phyloP scores from a whole-genome alignment of 2,329 filamentous ascomycete species.

The Apiospora sp. region DNA sequence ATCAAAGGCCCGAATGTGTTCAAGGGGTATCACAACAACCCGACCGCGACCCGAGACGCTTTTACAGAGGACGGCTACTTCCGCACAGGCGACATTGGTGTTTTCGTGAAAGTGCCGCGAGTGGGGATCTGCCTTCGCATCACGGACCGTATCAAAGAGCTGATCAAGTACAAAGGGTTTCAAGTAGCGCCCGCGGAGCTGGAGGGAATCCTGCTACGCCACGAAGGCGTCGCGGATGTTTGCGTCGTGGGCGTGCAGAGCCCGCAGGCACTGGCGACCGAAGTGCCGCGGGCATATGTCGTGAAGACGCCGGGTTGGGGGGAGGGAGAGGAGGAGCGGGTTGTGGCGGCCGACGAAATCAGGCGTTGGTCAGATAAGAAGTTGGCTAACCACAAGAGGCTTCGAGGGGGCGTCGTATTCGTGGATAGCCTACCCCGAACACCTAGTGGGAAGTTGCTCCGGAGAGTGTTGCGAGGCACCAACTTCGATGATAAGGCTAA shows the following conservation, averaged over 20 bases:
- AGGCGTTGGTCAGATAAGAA: neutral
- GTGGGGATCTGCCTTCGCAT: neutral
- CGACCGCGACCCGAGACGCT: conserved; percentile 70
- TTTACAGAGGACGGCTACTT: conserved; percentile 65
- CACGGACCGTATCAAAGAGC: conserved; percentile 73
- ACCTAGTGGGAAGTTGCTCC: conserved; percentile 9
- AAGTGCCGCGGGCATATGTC: conserved; percentile 72
- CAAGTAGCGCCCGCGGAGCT: conserved; percentile 67
- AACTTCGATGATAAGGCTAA: neutral
- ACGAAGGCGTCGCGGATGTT: conserved; percentile 64
- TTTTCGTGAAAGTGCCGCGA: conserved; percentile 59
- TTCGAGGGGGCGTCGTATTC: neutral
- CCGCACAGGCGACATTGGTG: conserved; percentile 78
- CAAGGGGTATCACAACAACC: conserved; percentile 79
- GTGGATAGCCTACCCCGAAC: neutral
- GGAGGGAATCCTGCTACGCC: conserved; percentile 55
- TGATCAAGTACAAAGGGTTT: conserved; percentile 67
- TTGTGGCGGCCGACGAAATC: conserved; percentile 14
- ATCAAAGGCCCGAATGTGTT: conserved; percentile 76
- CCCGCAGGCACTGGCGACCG: conserved; percentile 56
- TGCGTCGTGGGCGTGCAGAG: conserved; percentile 71
- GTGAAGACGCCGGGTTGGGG: conserved; percentile 43
- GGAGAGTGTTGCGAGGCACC: conserved; percentile 7
- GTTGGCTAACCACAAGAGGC: neutral
- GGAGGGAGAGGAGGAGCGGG: neutral